Conservation (phyloP, 371 early-diverging fungal genomes). For the Dichotomocladium elegans region DNA sequence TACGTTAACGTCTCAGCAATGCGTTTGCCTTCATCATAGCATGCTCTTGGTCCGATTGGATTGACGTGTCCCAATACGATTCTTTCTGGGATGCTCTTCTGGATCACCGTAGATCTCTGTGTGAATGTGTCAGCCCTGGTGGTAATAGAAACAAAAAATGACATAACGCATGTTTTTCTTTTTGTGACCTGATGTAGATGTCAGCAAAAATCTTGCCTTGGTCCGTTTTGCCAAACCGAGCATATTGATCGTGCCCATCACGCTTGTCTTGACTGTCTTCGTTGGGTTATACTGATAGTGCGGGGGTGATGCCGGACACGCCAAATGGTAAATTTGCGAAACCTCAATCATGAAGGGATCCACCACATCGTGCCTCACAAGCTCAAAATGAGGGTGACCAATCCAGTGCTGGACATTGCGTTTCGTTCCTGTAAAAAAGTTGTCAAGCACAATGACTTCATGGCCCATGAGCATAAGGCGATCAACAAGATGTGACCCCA, state of each 20-base stretch:
- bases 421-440: slow-evolving; percentile 80
- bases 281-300: slow-evolving; percentile 90
- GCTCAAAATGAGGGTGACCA: slow-evolving; percentile 84
- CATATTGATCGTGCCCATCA: slow-evolving; percentile 90
- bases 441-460: slow-evolving; percentile 81
- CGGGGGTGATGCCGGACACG: slow-evolving; percentile 88
- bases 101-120: slow-evolving; percentile 90
- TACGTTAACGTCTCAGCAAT: slow-evolving; percentile 87
- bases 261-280: slow-evolving; percentile 84
- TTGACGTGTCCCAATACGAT: slow-evolving; percentile 89
- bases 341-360: slow-evolving; percentile 85
- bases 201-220: slow-evolving; percentile 76
- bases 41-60: slow-evolving; percentile 82
- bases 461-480: slow-evolving; percentile 87
- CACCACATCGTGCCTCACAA: slow-evolving; percentile 82
- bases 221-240: slow-evolving; percentile 82
- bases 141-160: neutral
- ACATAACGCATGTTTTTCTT: neutral
- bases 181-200: slow-evolving; percentile 83
- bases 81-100: slow-evolving; percentile 80
- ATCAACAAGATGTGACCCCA: slow-evolving; percentile 85
- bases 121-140: neutral
- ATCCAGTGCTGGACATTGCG: slow-evolving; percentile 80
- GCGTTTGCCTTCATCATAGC: slow-evolving; percentile 91
- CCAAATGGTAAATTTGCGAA: slow-evolving; percentile 83